Conservation (phyloP, 331 rosid species). For the Cydonia oblonga region DNA sequence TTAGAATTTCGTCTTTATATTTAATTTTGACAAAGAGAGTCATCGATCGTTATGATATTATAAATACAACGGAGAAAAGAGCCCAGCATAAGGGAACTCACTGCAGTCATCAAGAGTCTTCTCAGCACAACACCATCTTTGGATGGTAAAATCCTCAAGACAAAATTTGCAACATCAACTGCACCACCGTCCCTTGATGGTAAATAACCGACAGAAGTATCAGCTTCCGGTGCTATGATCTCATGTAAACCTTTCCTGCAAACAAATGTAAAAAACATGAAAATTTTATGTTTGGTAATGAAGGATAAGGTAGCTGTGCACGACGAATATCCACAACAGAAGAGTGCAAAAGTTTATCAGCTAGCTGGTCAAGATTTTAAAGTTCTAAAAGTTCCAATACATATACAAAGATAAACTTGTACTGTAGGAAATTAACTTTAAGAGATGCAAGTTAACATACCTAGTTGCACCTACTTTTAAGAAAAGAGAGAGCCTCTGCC, state of each 20-base stretch:
- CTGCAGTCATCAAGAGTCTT: constrained; percentile 94
- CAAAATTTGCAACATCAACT: constrained; percentile 52
- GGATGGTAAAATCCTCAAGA: constrained; percentile 66
- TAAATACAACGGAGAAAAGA: not conserved
- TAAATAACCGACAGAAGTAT: constrained; percentile 23
- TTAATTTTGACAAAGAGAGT: constrained; percentile 15
- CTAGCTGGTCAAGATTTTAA: not conserved
- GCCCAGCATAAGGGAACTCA: constrained; percentile 34
- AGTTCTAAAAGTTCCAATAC: too few species aligned
- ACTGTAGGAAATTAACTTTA: too few species aligned
- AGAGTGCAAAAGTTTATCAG: not conserved
- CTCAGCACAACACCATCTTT: constrained; percentile 77
- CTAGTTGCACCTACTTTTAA: constrained; percentile 72
- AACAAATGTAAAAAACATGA: not conserved
- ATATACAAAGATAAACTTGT: too few species aligned
- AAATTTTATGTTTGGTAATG: not conserved
- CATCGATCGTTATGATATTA: not conserved
- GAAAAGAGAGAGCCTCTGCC: constrained; percentile 81
- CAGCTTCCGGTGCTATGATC: constrained; percentile 30
- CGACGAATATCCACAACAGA: not conserved
- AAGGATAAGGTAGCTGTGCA: not conserved
- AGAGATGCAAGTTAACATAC: constrained; percentile 27
- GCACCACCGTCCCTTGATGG: constrained; percentile 27
- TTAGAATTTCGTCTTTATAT: constrained; percentile 3
- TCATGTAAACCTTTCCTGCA: constrained; percentile 75